These are phyloP conservation scores for Aureobasidium vineae DNA, from an alignment of 2,329 filamentous ascomycete species.

Conservation along the genomic window DNA sequence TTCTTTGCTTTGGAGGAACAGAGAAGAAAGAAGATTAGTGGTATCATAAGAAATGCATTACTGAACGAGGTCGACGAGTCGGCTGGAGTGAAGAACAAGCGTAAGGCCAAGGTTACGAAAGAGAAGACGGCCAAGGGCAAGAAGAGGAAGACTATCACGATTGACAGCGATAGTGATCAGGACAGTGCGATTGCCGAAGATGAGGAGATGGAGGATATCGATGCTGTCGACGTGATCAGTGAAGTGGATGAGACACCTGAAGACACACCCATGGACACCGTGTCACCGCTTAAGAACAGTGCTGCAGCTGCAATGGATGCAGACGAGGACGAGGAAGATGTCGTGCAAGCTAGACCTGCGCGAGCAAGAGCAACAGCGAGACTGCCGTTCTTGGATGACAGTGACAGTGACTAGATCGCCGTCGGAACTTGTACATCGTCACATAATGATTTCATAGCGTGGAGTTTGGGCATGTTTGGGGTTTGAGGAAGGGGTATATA, in stretches of 20 bases:
- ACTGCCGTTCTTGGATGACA: conserved; percentile 22
- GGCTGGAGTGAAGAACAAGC: conserved; percentile 33
- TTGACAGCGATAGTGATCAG: conserved; percentile 23
- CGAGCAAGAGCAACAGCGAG: conserved; percentile 17
- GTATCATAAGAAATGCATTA: conserved; percentile 51
- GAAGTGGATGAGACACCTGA: conserved; percentile 28
- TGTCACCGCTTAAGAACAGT: not conserved
- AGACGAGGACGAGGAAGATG: conserved; percentile 42
- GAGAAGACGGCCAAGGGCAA: conserved; percentile 30
- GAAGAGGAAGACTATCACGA: conserved; percentile 28
- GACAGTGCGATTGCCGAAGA: not conserved
- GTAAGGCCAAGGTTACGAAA: conserved; percentile 28
- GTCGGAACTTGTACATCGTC: not conserved
- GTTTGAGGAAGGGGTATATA: not conserved
- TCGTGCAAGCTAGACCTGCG: conserved; percentile 24
- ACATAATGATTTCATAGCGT: conserved; percentile 3
- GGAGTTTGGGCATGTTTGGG: conserved; percentile 5
- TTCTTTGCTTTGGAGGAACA: conserved; percentile 78
- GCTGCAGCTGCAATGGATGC: conserved; percentile 31
- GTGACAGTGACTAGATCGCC: conserved; percentile 16
- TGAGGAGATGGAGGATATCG: conserved; percentile 11
- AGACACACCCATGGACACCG: conserved; percentile 39
- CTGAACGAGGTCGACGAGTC: conserved; percentile 42
- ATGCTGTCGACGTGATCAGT: not conserved
- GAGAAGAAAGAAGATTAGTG: conserved; percentile 57